Evolutionary conservation across 306 rosid genomes (phyloP).

Genomic region (Fagus sylvatica): DNA sequence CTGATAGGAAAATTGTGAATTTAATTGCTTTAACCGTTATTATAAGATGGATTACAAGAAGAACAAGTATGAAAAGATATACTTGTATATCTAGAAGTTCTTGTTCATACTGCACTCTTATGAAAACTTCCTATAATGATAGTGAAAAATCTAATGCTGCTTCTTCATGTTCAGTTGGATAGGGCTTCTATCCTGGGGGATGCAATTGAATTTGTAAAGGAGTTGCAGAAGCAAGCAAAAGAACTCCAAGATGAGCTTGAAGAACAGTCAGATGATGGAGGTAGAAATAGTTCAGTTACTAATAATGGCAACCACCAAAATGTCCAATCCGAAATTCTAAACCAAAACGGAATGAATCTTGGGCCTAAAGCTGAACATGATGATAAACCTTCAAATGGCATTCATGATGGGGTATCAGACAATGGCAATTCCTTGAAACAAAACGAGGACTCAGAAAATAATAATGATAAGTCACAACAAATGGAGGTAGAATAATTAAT

Average conservation of each 20-base stretch:
- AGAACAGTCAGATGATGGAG: slow-evolving; percentile 59
- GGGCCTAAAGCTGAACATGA: slow-evolving; percentile 38
- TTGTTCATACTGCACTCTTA: too few species aligned
- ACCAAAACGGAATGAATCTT: slow-evolving; percentile 25
- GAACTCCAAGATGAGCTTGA: slow-evolving; percentile 89
- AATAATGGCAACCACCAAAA: slow-evolving; percentile 34
- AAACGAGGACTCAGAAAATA: slow-evolving; percentile 44
- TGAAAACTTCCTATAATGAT: background rate
- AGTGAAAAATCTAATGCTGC: background rate
- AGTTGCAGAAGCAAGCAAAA: slow-evolving; percentile 71
- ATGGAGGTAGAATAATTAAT: slow-evolving; percentile 64
- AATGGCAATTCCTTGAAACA: slow-evolving; percentile 44
- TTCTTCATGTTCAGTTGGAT: slow-evolving; percentile 52
- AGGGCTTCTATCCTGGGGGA: slow-evolving; percentile 92
- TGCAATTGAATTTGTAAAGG: slow-evolving; percentile 80
- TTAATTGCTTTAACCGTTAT: too few species aligned
- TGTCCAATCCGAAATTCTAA: slow-evolving; percentile 33
- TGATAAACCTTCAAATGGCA: slow-evolving; percentile 36
- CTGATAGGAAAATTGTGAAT: too few species aligned
- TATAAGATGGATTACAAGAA: too few species aligned
- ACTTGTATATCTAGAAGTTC: too few species aligned
- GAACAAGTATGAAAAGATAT: too few species aligned
- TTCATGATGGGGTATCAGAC: slow-evolving; percentile 43
- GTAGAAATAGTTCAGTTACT: slow-evolving; percentile 35
- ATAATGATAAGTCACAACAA: slow-evolving; percentile 59